Evolutionary conservation across 257 asterid genomes (phyloP), one percentile per base, ranked within the genome.

Genomic region (Solanum arcanum): DNA sequence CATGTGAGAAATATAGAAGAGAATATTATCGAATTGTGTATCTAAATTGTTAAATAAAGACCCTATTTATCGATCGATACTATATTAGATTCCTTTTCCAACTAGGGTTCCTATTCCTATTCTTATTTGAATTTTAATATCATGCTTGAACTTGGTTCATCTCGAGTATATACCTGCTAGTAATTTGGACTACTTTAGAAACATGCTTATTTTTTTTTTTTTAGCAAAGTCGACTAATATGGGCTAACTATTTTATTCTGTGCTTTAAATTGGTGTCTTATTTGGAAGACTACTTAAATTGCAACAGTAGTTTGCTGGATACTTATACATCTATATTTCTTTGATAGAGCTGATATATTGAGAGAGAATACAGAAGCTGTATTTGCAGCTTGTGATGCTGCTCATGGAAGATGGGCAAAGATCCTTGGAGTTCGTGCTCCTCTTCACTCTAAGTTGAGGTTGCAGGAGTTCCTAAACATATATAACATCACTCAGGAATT

Each of bases 321-420:
- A 29, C 85, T 80, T 80, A 80, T 80, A 31, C 44, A 80, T 31
- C 44, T 47, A 29, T 85, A 68, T 73, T 25, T 88, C 81, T 88
- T 86, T 85, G 83, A 86, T 98, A 97, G 99, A 88, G 94, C 98
- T 89, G 99, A 97, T 90, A 94, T 97, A 86, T 89, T 97, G 87
- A 93, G 99, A 91, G 99, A 97, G 92, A 97, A 97, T 66, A 94
- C 99, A 46, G 99, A 97, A 91, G 98, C 99, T 90, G 94, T 97
- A 41, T 95, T 97, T 91, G 98, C 99, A 89, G 99, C 98, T 68
- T 97, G 99, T 90, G 99, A 96, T 92, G 97, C 98, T 89, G 99
- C 99, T 92, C 99, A 97, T 92, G 99, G 98, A 86, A 94, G 99
- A 90, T 97, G 99, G 99, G 99, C 99, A 49, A 97, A 97, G 91